Evolutionary conservation across 805 yeast genomes (phyloP).

Genomic region (Naumovozyma baii): DNA sequence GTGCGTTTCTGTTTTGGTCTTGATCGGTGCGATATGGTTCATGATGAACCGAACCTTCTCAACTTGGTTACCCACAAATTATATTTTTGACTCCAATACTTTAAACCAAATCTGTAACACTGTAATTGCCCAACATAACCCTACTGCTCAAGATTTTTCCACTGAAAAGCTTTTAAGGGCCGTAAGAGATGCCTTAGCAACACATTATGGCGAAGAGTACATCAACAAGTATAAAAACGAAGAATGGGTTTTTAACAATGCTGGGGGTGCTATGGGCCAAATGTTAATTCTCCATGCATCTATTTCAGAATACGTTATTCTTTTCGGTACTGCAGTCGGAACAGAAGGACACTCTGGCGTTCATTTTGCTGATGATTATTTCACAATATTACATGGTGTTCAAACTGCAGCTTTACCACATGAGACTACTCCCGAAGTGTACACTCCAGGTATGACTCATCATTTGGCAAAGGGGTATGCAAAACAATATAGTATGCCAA

Average conservation of each 20-base stretch:
- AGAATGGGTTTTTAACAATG: conserved; percentile 94
- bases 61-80: conserved; percentile 63
- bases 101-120: conserved; percentile 50
- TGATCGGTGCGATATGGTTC: conserved; percentile 17
- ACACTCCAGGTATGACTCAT: conserved; percentile 79
- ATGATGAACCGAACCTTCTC: conserved; percentile 31
- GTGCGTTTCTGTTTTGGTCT: conserved; percentile 10
- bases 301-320: conserved; percentile 79
- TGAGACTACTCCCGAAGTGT: conserved; percentile 57
- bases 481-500: conserved; percentile 81
- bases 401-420: conserved; percentile 65
- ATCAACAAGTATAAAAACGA: conserved; percentile 64
- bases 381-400: conserved; percentile 76
- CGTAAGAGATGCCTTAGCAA: conserved; percentile 48
- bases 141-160: conserved; percentile 35
- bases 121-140: conserved; percentile 38
- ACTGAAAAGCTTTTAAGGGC: conserved; percentile 55
- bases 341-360: conserved; percentile 95
- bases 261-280: conserved; percentile 98
- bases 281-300: conserved; percentile 96
- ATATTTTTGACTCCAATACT: conserved; percentile 57
- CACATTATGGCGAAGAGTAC: conserved; percentile 58
- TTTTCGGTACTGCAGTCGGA: conserved; percentile 89
- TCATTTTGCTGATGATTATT: conserved; percentile 96
- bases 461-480: conserved; percentile 62